Conservation (phyloP, 2,329 filamentous ascomycete species). For the Xylariaceae sp. region DNA sequence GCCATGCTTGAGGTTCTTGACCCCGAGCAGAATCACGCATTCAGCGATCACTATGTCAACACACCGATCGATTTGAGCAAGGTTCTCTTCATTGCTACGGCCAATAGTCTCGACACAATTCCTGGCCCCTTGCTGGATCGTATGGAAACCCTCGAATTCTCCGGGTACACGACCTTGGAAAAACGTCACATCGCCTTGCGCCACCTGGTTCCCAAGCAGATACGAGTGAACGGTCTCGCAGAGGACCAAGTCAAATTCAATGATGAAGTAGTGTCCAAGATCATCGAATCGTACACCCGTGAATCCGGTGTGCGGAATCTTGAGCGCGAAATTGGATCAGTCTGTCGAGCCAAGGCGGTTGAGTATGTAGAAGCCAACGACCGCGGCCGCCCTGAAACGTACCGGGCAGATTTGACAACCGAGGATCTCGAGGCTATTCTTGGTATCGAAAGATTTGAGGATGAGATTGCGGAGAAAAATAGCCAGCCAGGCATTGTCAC, state of each 20-base stretch:
- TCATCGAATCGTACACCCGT: constrained; percentile 94
- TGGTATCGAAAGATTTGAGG: constrained; percentile 89
- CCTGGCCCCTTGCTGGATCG: constrained; percentile 90
- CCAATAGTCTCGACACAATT: constrained; percentile 92
- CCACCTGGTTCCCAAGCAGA: constrained; percentile 95
- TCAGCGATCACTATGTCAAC: constrained; percentile 94
- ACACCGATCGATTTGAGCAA: constrained; percentile 95
- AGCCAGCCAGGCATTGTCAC: constrained; percentile 89
- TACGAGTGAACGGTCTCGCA: constrained; percentile 81
- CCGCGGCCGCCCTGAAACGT: constrained; percentile 62
- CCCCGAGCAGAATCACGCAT: constrained; percentile 93
- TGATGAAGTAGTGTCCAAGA: constrained; percentile 85
- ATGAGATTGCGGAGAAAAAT: constrained; percentile 88
- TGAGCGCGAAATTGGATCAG: constrained; percentile 90
- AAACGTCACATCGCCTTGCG: constrained; percentile 92
- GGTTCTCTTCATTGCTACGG: constrained; percentile 95
- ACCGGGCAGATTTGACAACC: constrained; percentile 70
- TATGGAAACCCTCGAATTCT: constrained; percentile 93
- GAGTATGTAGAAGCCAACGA: constrained; percentile 92
- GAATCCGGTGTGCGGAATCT: constrained; percentile 95
- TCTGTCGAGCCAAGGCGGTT: constrained; percentile 93
- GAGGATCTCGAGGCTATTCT: constrained; percentile 87
- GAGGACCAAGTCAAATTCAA: constrained; percentile 73
- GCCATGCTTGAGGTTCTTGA: constrained; percentile 98
- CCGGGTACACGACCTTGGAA: constrained; percentile 94